phyloP scores from a whole-genome alignment of 441 rosid genomes.

The Syzygium syzygioides region DNA sequence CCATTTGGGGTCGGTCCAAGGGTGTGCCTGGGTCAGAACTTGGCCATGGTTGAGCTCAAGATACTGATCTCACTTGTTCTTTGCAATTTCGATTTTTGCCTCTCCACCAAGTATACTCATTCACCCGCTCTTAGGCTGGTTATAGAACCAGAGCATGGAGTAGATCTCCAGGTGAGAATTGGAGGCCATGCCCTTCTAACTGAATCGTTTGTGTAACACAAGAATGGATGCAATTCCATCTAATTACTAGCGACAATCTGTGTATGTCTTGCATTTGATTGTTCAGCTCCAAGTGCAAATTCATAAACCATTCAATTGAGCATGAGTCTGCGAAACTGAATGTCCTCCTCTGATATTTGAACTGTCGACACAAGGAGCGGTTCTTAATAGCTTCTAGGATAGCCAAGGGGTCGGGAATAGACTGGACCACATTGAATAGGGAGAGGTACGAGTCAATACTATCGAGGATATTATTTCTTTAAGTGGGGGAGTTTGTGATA shows the following conservation, averaged over 20 bases:
- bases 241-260: not conserved
- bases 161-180: not conserved
- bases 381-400: not conserved
- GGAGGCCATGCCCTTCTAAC: not conserved
- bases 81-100: not conserved
- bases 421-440: not conserved
- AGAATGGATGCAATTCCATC: not conserved
- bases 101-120: not conserved
- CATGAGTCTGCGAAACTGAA: not conserved
- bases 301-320: not conserved
- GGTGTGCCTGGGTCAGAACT: not conserved
- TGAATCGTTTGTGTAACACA: not conserved
- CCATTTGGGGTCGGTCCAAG: not conserved
- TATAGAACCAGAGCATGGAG: not conserved
- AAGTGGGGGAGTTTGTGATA: not conserved
- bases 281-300: not conserved
- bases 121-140: conserved; percentile 1
- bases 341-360: not conserved
- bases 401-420: not conserved
- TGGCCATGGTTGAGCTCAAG: not conserved
- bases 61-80: not conserved
- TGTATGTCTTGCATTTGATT: not conserved
- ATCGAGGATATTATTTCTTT: not conserved
- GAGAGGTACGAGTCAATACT: not conserved
- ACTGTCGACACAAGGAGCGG: not conserved